Base-by-base conservation (phyloP, 495 filamentous ascomycete genomes). In the Penicillium cinerascens region DNA sequence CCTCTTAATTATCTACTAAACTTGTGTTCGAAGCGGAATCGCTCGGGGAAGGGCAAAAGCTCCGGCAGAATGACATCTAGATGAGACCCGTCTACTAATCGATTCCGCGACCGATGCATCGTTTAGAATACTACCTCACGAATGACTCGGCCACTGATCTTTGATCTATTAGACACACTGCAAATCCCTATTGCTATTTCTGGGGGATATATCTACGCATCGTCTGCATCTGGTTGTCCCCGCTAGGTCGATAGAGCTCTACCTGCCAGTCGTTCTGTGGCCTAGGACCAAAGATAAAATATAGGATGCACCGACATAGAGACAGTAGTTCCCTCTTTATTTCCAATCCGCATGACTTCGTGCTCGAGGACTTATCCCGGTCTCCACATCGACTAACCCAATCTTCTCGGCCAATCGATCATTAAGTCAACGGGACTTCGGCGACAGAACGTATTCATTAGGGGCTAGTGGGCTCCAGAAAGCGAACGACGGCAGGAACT, bases 1-100 rank as follows among this genome's bases (percentile, higher is more conserved):
- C n/a, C n/a, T n/a, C n/a, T n/a, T n/a, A n/a, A n/a, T n/a, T n/a
- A n/a, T n/a, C n/a, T n/a, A n/a, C n/a, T n/a, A n/a, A n/a, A n/a
- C n/a, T n/a, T n/a, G n/a, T n/a, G n/a, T n/a, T n/a, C n/a, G n/a
- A 54, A 43, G 22, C n/a, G n/a, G n/a, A n/a, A n/a, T n/a, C n/a
- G n/a, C n/a, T n/a, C n/a, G n/a, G n/a, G n/a, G n/a, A 27, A 55
- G 39, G 23, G 46, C 13, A 49, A 50, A 42, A 35, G 42, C 44
- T 36, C 29, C 22, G 26, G 52, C 16, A 49, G n/a, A 39, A 54
- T 54, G 16, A 44, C 15, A 49, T 49, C 23, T 6, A 47, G 52
- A 54, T 1, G 16, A 49, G 52, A 35, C 39, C 45, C 49, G 10
- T 36, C 45, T 49, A 7, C 46, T 6, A 49, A 49, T 55, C 40